Conservation (phyloP, 2,329 filamentous ascomycete genomes). For the Clonostachys rosea region DNA sequence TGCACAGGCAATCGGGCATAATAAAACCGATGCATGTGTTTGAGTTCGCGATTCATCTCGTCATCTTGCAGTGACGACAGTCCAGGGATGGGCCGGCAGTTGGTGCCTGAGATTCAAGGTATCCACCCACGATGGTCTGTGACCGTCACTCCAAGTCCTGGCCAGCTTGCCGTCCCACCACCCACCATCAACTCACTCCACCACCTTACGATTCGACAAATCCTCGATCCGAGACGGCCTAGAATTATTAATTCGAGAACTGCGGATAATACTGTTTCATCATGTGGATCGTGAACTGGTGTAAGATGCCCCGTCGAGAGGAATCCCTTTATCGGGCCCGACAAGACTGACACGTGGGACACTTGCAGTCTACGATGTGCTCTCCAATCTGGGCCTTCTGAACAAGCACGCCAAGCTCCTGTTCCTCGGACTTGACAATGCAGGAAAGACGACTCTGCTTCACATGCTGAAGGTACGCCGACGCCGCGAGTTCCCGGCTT, state of each 20-base stretch:
- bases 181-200: neutral
- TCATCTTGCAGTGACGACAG: too few relatives aligned
- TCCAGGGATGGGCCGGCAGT: too few relatives aligned
- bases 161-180: constrained; percentile 1
- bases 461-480: constrained; percentile 86
- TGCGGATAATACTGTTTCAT: constrained; percentile 17
- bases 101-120: constrained; percentile 4
- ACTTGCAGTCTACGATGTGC: constrained; percentile 72
- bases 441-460: constrained; percentile 87
- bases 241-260: too few relatives aligned
- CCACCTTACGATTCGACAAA: neutral
- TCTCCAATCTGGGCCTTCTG: constrained; percentile 79
- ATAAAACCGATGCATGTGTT: too few relatives aligned
- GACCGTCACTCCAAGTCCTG: neutral
- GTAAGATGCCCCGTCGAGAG: constrained; percentile 49
- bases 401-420: constrained; percentile 97
- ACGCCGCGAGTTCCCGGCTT: too few relatives aligned
- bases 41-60: too few relatives aligned
- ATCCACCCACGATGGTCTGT: neutral
- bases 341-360: constrained; percentile 21
- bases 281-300: constrained; percentile 97
- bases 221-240: neutral
- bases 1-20: too few relatives aligned
- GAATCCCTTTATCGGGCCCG: neutral
- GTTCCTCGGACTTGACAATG: constrained; percentile 90